Evolutionary conservation across 1,284 basidiomycete species (phyloP).

Genomic region (Cystobasidiaceae sp.): DNA sequence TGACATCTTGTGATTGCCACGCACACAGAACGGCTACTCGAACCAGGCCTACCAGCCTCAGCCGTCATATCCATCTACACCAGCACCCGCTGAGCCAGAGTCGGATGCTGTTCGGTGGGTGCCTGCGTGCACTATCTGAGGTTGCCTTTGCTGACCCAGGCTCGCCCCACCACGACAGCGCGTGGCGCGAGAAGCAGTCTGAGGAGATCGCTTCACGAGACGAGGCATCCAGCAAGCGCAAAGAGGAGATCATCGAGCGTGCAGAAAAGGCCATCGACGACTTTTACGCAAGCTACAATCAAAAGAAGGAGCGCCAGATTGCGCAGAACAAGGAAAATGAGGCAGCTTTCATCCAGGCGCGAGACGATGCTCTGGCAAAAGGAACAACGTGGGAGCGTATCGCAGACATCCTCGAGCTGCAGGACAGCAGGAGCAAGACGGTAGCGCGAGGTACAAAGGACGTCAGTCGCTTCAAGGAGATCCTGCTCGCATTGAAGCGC

Average conservation of each 20-base stretch:
- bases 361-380: slow-evolving; percentile 71
- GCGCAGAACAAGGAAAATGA: slow-evolving; percentile 96
- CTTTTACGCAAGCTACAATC: slow-evolving; percentile 91
- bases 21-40: slow-evolving; percentile 29
- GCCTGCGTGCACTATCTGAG: neutral
- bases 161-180: slow-evolving; percentile 50
- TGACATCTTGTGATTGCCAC: neutral
- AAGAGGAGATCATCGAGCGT: slow-evolving; percentile 77
- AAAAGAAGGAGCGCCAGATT: slow-evolving; percentile 87
- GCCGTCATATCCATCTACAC: slow-evolving; percentile 1
- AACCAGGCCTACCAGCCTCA: slow-evolving; percentile 2
- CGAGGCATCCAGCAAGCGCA: slow-evolving; percentile 66
- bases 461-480: slow-evolving; percentile 82
- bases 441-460: slow-evolving; percentile 88
- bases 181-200: slow-evolving; percentile 83
- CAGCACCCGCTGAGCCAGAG: slow-evolving; percentile 28
- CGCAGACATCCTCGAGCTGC: slow-evolving; percentile 74
- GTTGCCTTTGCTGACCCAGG: neutral
- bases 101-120: slow-evolving; percentile 29
- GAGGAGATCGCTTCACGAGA: slow-evolving; percentile 77
- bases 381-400: slow-evolving; percentile 98
- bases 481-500: slow-evolving; percentile 73
- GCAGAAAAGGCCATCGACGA: slow-evolving; percentile 91
- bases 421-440: slow-evolving; percentile 95
- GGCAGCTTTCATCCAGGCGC: slow-evolving; percentile 66